phyloP scores from a whole-genome alignment of 345 rosid genomes.

The Streptanthus diversifolius region DNA sequence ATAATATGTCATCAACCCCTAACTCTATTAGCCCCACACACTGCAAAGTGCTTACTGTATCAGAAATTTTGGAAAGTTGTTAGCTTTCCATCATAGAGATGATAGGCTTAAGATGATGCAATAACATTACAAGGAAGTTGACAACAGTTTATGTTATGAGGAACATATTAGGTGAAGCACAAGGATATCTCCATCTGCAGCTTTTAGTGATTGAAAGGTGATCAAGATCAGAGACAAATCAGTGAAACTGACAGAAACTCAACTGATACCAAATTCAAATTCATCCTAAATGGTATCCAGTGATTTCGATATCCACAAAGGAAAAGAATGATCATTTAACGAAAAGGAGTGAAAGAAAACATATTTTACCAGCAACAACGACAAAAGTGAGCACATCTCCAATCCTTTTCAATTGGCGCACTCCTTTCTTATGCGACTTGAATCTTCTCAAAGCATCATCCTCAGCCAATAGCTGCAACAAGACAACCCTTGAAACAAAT shows the following conservation, averaged over 20 bases:
- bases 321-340: no score
- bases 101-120: neutral
- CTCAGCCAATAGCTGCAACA: constrained; percentile 73
- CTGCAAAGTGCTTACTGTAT: neutral
- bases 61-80: neutral
- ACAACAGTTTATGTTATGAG: neutral
- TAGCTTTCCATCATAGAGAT: neutral
- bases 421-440: constrained; percentile 74
- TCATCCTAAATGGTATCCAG: neutral
- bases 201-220: neutral
- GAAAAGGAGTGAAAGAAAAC: no score
- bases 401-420: constrained; percentile 48
- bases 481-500: neutral
- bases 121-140: neutral
- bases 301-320: neutral
- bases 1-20: neutral
- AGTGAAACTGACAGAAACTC: neutral
- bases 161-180: neutral
- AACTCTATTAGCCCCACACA: neutral
- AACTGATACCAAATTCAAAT: neutral
- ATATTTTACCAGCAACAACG: constrained; percentile 77
- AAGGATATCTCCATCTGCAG: neutral
- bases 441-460: constrained; percentile 67
- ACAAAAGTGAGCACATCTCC: constrained; percentile 84
- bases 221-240: neutral